Evolutionary conservation across 2,329 filamentous ascomycete species (phyloP), one percentile per base, ranked within the genome.

Genomic region (Phialophora macrospora): DNA sequence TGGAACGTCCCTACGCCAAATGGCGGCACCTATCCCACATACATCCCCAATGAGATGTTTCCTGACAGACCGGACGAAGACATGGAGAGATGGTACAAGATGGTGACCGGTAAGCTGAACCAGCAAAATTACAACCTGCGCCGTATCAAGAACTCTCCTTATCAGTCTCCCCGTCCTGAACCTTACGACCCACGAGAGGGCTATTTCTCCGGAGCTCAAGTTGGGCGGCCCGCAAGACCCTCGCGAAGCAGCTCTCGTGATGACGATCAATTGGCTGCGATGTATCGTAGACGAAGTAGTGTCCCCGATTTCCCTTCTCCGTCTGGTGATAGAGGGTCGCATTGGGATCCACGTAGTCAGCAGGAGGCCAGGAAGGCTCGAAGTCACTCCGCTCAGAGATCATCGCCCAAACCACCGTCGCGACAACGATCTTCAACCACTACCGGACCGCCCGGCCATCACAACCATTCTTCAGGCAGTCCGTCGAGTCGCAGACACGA

Each of bases 41-140:
- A 81, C 3, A 79, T 89, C 12, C 87, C 93, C 0, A 88, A 90
- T 48, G 85, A 88, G 63, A 85, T 88, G 0, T 90, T 94, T 65
- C 94, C 95, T 0, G 75, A 83, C 1, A 81, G 85, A 51, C 86
- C 93, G 1, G 94, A 98, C 73, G 80, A 84, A 4, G 89, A 90
- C n/a, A 93, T 97, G 78, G 87, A 93, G 62, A 82, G 84, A 65
- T 99, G 95, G 94, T 93, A 98, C 75, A 87, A 90, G 71, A 82
- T 84, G 2, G 93, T 96, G 63, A 90, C 88, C 41, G 84, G 89
- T 65, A 87, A 86, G 71, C 79, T 97, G 56, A 86, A 88, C 67
- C 82, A 85, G 63, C 88, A 93, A 71, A 85, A 75, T 63, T 72
- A 74, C 75, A 80, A 74, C 75, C 80, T 73, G 77, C 80, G 74